phyloP scores from a whole-genome alignment of 805 yeast species.

The Pichia heedii region DNA sequence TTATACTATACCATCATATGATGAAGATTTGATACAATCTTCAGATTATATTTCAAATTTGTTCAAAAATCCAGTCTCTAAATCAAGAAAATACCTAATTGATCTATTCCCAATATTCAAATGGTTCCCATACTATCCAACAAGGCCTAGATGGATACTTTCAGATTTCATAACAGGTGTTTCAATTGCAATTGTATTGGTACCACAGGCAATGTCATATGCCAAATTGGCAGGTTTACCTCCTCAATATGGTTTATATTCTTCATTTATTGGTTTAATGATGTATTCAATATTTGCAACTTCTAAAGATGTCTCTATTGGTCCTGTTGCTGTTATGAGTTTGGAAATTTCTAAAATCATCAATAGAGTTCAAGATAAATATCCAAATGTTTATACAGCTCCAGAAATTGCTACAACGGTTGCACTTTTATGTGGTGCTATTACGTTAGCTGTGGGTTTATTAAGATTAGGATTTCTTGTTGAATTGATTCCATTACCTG shows the following conservation, averaged over 20 bases:
- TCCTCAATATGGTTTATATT: conserved; percentile 80
- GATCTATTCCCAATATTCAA: conserved; percentile 69
- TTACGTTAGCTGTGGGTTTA: conserved; percentile 74
- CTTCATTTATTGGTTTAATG: conserved; percentile 85
- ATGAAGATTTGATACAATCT: conserved; percentile 19
- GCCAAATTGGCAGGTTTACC: conserved; percentile 76
- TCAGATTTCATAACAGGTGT: conserved; percentile 86
- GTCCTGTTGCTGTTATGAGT: conserved; percentile 98
- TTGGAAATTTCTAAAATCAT: conserved; percentile 73
- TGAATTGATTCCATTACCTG: conserved; percentile 82
- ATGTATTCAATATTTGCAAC: conserved; percentile 87
- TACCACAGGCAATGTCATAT: conserved; percentile 93
- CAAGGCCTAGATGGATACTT: conserved; percentile 51
- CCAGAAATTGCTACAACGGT: conserved; percentile 76
- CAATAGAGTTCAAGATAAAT: conserved; percentile 44
- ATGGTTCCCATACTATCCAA: conserved; percentile 84
- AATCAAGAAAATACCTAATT: conserved; percentile 36
- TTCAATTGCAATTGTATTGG: conserved; percentile 88
- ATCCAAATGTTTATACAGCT: conserved; percentile 35
- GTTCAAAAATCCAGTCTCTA: conserved; percentile 31
- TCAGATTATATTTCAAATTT: conserved; percentile 20
- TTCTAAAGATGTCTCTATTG: conserved; percentile 91
- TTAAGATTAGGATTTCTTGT: conserved; percentile 78
- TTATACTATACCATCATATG: conserved; percentile 9
- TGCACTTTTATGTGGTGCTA: conserved; percentile 75